These are phyloP conservation scores for Entomortierella chlamydospora DNA, from an alignment of 192 early-diverging fungal genomes.

Conservation along the genomic window DNA sequence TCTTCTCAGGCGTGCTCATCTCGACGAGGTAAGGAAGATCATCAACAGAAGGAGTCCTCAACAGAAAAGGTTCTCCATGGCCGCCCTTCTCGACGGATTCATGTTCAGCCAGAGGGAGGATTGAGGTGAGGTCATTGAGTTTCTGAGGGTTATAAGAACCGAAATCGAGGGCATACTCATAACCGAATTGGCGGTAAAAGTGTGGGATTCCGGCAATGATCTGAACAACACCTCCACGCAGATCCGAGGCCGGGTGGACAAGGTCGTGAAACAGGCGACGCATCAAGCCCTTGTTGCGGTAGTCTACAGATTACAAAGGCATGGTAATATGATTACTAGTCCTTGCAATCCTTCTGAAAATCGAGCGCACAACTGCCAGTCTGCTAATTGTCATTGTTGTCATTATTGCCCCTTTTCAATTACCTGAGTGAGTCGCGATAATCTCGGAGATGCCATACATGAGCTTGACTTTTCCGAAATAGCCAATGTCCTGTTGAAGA, in stretches of 20 bases:
- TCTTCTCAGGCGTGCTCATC: constrained; percentile 18
- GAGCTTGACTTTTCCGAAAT: constrained; percentile 13
- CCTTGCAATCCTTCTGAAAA: too few relatives aligned
- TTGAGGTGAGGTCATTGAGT: constrained; percentile 3
- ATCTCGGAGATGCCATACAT: constrained; percentile 11
- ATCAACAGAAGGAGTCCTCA: not conserved
- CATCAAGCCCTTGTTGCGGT: constrained; percentile 18
- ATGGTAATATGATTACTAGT: too few relatives aligned
- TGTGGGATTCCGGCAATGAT: constrained; percentile 20
- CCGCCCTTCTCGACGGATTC: not conserved
- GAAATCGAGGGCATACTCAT: constrained; percentile 29
- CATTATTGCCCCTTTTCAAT: not conserved
- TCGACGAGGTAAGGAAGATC: constrained; percentile 24
- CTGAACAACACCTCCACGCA: constrained; percentile 10
- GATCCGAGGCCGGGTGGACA: constrained; percentile 14
- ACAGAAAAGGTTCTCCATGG: constrained; percentile 7
- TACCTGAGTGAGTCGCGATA: constrained; percentile 16
- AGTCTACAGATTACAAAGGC: not conserved
- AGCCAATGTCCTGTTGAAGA: constrained; percentile 8
- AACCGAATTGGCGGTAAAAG: constrained; percentile 41
- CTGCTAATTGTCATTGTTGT: not conserved
- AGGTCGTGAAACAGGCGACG: constrained; percentile 8
- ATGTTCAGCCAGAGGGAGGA: not conserved
- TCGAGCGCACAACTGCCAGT: not conserved
- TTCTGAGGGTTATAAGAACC: not conserved